Evolutionary conservation across 768 basidiomycete genomes (phyloP).

Genomic region (Podaxis mareebaensis): DNA sequence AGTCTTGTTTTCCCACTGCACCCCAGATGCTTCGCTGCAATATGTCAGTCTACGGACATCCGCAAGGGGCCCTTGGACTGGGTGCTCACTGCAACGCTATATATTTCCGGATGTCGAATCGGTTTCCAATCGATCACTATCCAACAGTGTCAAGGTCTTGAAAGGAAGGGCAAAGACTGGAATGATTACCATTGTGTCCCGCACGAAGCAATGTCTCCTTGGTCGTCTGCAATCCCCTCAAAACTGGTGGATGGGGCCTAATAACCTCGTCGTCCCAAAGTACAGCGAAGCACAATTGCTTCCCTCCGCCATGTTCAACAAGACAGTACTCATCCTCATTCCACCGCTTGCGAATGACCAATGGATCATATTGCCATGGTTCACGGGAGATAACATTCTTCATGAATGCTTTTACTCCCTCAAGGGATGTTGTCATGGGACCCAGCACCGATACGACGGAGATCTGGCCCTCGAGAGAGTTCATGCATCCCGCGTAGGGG

Average conservation of each 20-base stretch:
- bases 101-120: constrained; percentile 50
- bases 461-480: constrained; percentile 72
- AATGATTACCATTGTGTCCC: constrained; percentile 61
- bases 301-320: constrained; percentile 56
- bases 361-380: constrained; percentile 71
- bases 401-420: constrained; percentile 66
- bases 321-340: constrained; percentile 58
- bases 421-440: constrained; percentile 60
- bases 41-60: background rate
- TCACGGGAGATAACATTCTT: constrained; percentile 57
- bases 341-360: constrained; percentile 60
- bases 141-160: background rate
- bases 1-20: constrained; percentile 53
- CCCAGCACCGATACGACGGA: constrained; percentile 73
- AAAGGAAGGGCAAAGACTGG: background rate
- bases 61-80: background rate
- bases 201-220: constrained; percentile 57
- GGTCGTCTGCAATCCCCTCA: constrained; percentile 55
- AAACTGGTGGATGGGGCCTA: constrained; percentile 64
- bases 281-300: constrained; percentile 55
- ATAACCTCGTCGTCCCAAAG: constrained; percentile 68
- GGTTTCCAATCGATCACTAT: constrained; percentile 74
- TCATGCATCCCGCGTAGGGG: constrained; percentile 68
- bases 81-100: constrained; percentile 28
- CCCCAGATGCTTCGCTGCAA: constrained; percentile 41